Base-by-base conservation (phyloP, 139 green algal genomes). In the Trebouxia sp. region DNA sequence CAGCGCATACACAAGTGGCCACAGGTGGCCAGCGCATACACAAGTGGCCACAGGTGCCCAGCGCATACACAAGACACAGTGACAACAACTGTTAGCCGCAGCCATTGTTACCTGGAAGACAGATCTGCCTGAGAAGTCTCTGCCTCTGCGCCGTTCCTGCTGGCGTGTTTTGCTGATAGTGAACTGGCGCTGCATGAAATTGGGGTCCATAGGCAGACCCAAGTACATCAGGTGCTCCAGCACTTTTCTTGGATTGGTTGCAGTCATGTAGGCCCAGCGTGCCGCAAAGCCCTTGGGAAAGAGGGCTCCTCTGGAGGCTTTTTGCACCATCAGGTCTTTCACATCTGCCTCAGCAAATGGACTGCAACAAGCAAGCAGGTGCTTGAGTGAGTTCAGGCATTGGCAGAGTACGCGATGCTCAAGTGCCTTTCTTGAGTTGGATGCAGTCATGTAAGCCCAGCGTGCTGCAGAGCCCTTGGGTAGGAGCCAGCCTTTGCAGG, bases 161-260 rank as follows among this genome's bases (percentile, higher is more conserved):
- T 86, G 80, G 45, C 90, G 83, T 45, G 88, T 80, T 37, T 50
- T 69, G 48, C 84, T 77, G 41, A 77, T 77, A 30, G 28, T 35
- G 30, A 62, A 53, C 72, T 65, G 47, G 43, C 24, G 72, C 72
- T 79, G 72, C 47, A 79, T 62, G 26, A 75, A 58, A 0, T 74
- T 35, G 1, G 86, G 47, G 1, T 85, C 76, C 9, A 84, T 87
- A 9, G 87, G 86, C 1, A 79, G 91, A n/a, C 92, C 92, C 28
- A 96, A 80, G 83, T 95, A 95, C 41, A 94, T 86, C n/a, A 94
- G 78, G 86, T 94, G 82, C 5, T 87, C 89, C 62, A 95, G 81
- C 20, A 84, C 81, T n/a, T 35, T 66, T 15, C 84, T 82, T 2
- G 92, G 92, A 37, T 91, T 78, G 14, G 37, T 80, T 8, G 82